Percentiles rank a stretch among this genome's conserved stretches.
Conservation (phyloP, 208 protist genomes). For the Angomonas desouzai region DNA sequence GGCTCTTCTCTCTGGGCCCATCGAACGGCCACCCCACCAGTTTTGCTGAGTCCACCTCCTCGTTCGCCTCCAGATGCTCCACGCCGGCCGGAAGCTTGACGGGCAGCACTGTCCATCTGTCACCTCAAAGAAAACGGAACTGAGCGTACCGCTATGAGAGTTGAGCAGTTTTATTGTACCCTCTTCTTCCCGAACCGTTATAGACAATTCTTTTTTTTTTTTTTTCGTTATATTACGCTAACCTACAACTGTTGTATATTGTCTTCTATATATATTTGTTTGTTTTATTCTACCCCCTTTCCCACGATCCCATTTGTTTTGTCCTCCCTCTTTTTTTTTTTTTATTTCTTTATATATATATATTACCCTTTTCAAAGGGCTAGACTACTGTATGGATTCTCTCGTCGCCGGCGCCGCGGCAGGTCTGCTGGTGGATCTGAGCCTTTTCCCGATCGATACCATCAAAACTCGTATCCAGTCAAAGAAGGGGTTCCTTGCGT, state of each 20-base stretch:
- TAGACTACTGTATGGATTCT: constrained; percentile 48
- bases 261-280: constrained; percentile 5
- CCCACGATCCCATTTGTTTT: no score
- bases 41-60: not conserved
- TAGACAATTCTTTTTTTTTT: constrained; percentile 9
- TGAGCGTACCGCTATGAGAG: no score
- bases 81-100: constrained; percentile 1
- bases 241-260: no score
- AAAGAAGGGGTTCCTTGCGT: constrained; percentile 62
- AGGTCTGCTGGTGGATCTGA: constrained; percentile 84
- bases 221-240: constrained; percentile 13
- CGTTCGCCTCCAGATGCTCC: constrained; percentile 4
- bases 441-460: constrained; percentile 91
- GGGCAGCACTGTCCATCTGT: not conserved
- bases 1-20: not conserved
- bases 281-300: constrained; percentile 6
- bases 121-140: not conserved
- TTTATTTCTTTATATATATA: no score
- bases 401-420: constrained; percentile 79
- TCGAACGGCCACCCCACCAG: not conserved
- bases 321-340: constrained; percentile 9
- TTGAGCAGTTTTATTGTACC: no score
- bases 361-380: no score
- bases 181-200: not conserved
- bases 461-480: constrained; percentile 91